Evolutionary conservation across 2,329 filamentous ascomycete species (phyloP), one percentile per base, ranked within the genome.

Genomic region (Diplodia intermedia): DNA sequence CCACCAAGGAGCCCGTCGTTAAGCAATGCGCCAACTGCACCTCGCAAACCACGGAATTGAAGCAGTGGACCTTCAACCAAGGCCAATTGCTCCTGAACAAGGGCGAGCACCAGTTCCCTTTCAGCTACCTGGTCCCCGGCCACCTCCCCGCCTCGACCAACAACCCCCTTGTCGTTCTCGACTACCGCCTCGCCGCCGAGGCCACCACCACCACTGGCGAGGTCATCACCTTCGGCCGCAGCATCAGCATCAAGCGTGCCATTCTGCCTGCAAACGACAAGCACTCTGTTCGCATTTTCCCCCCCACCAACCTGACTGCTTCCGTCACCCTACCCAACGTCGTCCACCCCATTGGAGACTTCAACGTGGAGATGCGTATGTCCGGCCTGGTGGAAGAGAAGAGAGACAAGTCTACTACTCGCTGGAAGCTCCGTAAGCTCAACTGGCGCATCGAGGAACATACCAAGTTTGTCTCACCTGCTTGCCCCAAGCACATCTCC

Each of bases 391-490:
- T 93, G 52, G 90, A 88, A 71, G 82, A 82, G 73, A 92, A 92
- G 78, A 79, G 85, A 47, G 83, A 86, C 49, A 87, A 89, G 52
- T 87, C 86, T 69, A 89, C 91, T 76, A 94, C 89, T 7, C 86
- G 95, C 70, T 98, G 94, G 94, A 90, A 91, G 74, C 85, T 99
- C 36, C 92, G 94, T 79, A 95, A 96, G 80, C 86, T 97, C 71
- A 92, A 91, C 71, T 99, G 94, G 94, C 89, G 91, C 72, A 90
- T 99, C 65, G 94, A 97, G 76, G 94, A 99, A 83, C 90, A 89
- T 49, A 87, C 93, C 77, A 91, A 90, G 80, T 89, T 90, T 47
- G 84, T 94, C 49, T 92, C 92, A 0, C 90, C 91, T 1, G 91
- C 92, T 20, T 98, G 95, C 82, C 75, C 85, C 43, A 91, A 90